phyloP scores from a whole-genome alignment of 768 basidiomycete genomes.

The Tulasnella sp. region DNA sequence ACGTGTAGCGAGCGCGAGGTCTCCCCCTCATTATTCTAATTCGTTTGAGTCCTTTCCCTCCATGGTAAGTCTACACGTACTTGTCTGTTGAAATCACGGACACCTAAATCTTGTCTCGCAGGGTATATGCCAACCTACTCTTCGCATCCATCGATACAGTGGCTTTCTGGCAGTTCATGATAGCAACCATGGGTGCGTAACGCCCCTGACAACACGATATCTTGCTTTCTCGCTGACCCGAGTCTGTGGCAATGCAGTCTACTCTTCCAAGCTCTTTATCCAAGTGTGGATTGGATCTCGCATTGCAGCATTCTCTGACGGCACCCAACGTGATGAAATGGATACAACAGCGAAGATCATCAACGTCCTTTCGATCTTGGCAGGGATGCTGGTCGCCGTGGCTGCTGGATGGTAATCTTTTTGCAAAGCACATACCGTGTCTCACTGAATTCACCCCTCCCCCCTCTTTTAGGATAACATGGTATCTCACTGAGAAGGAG shows the following conservation, averaged over 20 bases:
- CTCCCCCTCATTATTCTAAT: slow-evolving; percentile 74
- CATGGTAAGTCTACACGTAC: slow-evolving; percentile 25
- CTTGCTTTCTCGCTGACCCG: not conserved
- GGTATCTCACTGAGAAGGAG: slow-evolving; percentile 50
- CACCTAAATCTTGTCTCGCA: no score
- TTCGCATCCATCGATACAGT: slow-evolving; percentile 60
- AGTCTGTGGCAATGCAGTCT: slow-evolving; percentile 27
- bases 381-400: slow-evolving; percentile 47
- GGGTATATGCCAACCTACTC: slow-evolving; percentile 75
- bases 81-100: no score
- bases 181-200: slow-evolving; percentile 43
- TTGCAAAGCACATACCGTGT: not conserved
- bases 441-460: not conserved
- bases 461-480: slow-evolving; percentile 46
- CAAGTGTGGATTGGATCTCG: slow-evolving; percentile 72
- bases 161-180: slow-evolving; percentile 59
- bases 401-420: slow-evolving; percentile 52
- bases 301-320: slow-evolving; percentile 65
- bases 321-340: slow-evolving; percentile 62
- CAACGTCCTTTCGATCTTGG: slow-evolving; percentile 48
- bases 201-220: not conserved
- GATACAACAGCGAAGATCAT: slow-evolving; percentile 62
- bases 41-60: slow-evolving; percentile 71
- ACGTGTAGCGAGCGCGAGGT: slow-evolving; percentile 59
- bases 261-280: slow-evolving; percentile 60